Conservation (phyloP, 441 rosid species). For the Geranium incanum region DNA sequence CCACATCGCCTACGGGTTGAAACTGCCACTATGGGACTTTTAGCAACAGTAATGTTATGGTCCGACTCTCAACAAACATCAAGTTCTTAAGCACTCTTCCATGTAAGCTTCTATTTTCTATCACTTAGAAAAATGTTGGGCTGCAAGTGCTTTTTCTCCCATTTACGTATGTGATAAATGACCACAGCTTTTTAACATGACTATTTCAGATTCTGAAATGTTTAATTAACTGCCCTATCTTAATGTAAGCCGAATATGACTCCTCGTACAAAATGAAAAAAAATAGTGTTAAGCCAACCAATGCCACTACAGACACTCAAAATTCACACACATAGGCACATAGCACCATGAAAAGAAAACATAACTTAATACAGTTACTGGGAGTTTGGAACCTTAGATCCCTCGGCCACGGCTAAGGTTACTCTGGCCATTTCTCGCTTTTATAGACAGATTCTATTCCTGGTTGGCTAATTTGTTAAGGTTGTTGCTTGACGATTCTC, state of each 20-base stretch:
- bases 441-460: background rate
- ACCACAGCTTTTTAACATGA: background rate
- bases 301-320: background rate
- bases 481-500: background rate
- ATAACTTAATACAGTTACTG: background rate
- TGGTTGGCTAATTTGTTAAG: background rate
- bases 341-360: background rate
- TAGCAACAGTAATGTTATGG: constrained; percentile 75
- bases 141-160: background rate
- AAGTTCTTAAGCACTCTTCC: constrained; percentile 13
- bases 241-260: too few relatives aligned
- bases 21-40: constrained; percentile 72
- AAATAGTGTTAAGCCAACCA: too few relatives aligned
- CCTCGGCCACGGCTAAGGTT: background rate
- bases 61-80: constrained; percentile 44
- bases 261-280: too few relatives aligned
- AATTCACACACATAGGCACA: background rate
- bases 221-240: too few relatives aligned
- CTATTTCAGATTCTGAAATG: too few relatives aligned
- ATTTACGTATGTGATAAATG: constrained; percentile 3
- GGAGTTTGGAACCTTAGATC: background rate
- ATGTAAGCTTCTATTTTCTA: constrained; percentile 13
- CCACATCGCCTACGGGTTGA: constrained; percentile 77
- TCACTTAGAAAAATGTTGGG: background rate
- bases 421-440: background rate